Conservation (phyloP, 768 basidiomycete species). For the Suillus occidentalis region DNA sequence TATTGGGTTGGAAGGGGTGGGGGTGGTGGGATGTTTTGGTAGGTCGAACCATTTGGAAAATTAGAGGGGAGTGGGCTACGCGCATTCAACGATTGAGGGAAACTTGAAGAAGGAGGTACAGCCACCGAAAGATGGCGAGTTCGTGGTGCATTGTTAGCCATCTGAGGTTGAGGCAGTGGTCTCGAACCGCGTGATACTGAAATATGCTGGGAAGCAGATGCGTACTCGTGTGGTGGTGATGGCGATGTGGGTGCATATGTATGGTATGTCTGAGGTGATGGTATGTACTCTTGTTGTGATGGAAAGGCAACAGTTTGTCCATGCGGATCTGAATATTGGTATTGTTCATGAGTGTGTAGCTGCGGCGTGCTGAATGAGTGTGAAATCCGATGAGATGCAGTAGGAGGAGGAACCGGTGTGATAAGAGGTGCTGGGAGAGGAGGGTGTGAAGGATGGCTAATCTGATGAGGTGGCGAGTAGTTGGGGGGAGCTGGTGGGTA, state of each 20-base stretch:
- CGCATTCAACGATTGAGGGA: conserved; percentile 25
- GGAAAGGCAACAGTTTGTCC: conserved; percentile 27
- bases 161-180: conserved; percentile 30
- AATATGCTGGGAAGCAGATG: conserved; percentile 5
- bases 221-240: conserved; percentile 26
- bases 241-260: conserved; percentile 18
- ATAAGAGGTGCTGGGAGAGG: conserved; percentile 12
- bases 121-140: conserved; percentile 33
- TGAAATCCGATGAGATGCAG: conserved; percentile 21
- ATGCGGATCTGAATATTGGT: conserved; percentile 21
- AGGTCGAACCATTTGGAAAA: conserved; percentile 19
- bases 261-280: conserved; percentile 28
- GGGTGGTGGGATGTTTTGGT: conserved; percentile 16
- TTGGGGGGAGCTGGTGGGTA: conserved; percentile 17
- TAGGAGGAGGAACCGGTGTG: conserved; percentile 17
- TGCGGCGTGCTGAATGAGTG: conserved; percentile 31
- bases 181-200: conserved; percentile 23
- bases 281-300: conserved; percentile 24
- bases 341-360: conserved; percentile 22
- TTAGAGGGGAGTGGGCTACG: conserved; percentile 10
- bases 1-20: conserved; percentile 34
- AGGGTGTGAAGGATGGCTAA: conserved; percentile 16
- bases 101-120: conserved; percentile 30
- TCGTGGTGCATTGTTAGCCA: conserved; percentile 24
- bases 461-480: conserved; percentile 22